Evolutionary conservation across 345 rosid species (phyloP).

Genomic region (Orychophragmus violaceus): DNA sequence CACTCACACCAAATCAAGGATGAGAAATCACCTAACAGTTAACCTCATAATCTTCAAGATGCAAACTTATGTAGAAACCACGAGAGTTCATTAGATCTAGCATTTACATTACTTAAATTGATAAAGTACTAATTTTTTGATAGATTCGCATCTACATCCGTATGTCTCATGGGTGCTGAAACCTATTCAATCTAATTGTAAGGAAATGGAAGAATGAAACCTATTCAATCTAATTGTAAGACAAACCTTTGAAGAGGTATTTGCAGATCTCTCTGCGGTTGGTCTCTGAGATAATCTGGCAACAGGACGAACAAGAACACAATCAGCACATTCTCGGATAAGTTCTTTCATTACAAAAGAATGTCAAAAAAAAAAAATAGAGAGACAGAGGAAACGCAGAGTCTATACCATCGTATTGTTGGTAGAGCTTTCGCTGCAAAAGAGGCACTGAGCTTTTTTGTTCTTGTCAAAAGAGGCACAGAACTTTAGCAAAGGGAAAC

Average conservation of each 20-base stretch:
- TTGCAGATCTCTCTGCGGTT: slow-evolving; percentile 47
- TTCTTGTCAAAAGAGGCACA: not conserved
- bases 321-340: not conserved
- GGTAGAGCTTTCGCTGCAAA: slow-evolving; percentile 7
- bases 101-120: not conserved
- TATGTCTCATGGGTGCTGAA: not conserved
- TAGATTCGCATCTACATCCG: not conserved
- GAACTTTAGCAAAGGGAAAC: not conserved
- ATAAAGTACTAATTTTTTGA: no score
- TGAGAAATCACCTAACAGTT: not conserved
- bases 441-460: not conserved
- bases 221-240: not conserved
- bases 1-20: not conserved
- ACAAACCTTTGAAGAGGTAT: slow-evolving; percentile 51
- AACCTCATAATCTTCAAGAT: not conserved
- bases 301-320: not conserved
- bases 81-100: not conserved
- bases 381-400: not conserved
- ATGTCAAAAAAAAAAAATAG: not conserved
- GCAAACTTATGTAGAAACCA: not conserved
- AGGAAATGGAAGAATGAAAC: no score
- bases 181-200: not conserved
- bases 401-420: slow-evolving; percentile 20
- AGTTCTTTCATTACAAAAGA: not conserved
- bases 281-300: slow-evolving; percentile 33